Base-by-base conservation (phyloP, 495 filamentous ascomycete genomes). In the Pyrenula massariospora region DNA sequence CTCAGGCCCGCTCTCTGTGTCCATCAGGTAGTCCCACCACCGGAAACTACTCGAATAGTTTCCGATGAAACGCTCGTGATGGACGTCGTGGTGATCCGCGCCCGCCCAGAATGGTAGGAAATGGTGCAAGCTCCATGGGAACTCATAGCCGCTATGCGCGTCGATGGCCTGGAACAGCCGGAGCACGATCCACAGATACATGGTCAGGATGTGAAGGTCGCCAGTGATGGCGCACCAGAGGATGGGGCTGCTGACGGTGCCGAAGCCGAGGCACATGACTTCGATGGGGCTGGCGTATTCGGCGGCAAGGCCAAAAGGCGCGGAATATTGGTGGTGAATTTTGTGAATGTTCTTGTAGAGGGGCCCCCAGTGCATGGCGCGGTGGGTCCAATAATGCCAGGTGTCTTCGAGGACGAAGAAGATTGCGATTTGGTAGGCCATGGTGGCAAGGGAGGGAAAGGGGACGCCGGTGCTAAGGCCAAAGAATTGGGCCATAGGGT, bases 281-380 rank as follows among this genome's bases (percentile, higher is more conserved):
- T 98, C 93, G 59, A 98, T 96, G 0, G 93, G 93, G 49, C 91
- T 96, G 1, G 93, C 93, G 71, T 97, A 98, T 73, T 98, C 93
- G 47, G 93, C 93, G 20, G 94, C 91, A 52, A 98, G 77, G 57
- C 93, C 93, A 65, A 98, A 98, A 12, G 93, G 93, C 5, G 93
- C 94, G 15, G 91, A 95, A 75, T 98, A 98, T 61, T 89, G 89
- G 76, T 98, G 93, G 74, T 98, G 93, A 55, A 98, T 92, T 76
- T 98, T 98, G 80, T 98, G 93, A 56, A 98, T 87, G 62, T 81
- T 77, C 71, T 85, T 92, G 81, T 98, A 98, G 3, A 98, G 83
- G 24, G 88, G 87, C 3, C 89, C 91, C 84, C 91, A 96, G 79
- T 98, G 93, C 63, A 98, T 80, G 23, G 86, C 86, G 59, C 93